Percentiles rank a stretch among this genome's conserved stretches.
Conservation (phyloP, 2,329 filamentous ascomycete genomes). For the Penicillium sp. region DNA sequence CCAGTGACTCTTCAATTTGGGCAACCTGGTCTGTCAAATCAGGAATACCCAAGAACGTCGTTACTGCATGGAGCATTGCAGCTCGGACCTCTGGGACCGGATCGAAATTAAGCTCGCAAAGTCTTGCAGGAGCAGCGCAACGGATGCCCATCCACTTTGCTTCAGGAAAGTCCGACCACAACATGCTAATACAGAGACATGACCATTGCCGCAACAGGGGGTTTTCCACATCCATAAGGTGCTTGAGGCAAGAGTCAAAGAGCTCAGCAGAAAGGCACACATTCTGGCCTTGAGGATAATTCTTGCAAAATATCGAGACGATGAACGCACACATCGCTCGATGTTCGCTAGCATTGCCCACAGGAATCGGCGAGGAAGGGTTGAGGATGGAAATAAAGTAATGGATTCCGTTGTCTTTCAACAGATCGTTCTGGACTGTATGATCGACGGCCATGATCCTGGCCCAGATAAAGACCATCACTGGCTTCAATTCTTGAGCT, state of each 20-base stretch:
- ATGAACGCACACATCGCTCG: conserved; percentile 99
- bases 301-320: conserved; percentile 91
- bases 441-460: conserved; percentile 90
- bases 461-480: conserved; percentile 99
- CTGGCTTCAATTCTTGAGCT: conserved; percentile 84
- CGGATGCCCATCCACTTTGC: conserved; percentile 94
- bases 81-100: conserved; percentile 85
- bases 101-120: conserved; percentile 73
- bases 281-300: conserved; percentile 80
- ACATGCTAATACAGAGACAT: conserved; percentile 85
- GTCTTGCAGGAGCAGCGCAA: conserved; percentile 70
- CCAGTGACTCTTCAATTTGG: conserved; percentile 81
- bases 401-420: conserved; percentile 94
- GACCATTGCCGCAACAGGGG: conserved; percentile 88
- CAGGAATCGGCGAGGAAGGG: conserved; percentile 69
- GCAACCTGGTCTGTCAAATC: conserved; percentile 86
- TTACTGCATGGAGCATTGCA: conserved; percentile 85
- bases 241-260: conserved; percentile 75
- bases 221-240: conserved; percentile 78
- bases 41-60: conserved; percentile 85
- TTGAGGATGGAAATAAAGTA: conserved; percentile 93
- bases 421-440: conserved; percentile 81
- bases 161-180: conserved; percentile 83
- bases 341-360: conserved; percentile 84
- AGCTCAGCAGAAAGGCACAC: conserved; percentile 86